Evolutionary conservation across 2,329 filamentous ascomycete genomes (phyloP), one percentile per base, ranked within the genome.

Genomic region (Madurella fahalii): DNA sequence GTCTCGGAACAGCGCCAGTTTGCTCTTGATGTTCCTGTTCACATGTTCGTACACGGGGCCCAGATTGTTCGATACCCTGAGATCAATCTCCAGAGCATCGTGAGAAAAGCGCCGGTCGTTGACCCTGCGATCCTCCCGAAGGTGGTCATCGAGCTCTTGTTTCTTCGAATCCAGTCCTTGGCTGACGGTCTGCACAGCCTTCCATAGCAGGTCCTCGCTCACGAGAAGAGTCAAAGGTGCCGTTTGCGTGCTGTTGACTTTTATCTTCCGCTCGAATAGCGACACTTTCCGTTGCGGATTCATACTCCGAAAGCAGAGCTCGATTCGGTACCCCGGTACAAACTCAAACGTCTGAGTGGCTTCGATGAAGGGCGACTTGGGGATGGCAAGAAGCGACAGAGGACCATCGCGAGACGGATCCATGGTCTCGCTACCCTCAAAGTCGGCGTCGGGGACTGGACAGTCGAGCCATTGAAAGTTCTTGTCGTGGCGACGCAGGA

Each of bases 401-500:
- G 76, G 74, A n/a, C 70, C 69, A 46, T 69, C 72, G 13, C 70
- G 67, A 16, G 66, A 70, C 15, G 75, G 74, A n/a, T 67, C 66
- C 47, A 71, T 68, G 15, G 73, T 72, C 53, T 74, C 72, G 30
- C 70, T 67, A 34, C 66, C 67, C 40, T 69, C 65, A 7, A 66
- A 65, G 17, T 68, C 64, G 20, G 69, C 63, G 42, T 77, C 74
- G 20, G 68, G 65, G n/a, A 74, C 69, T 2, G 74, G 70, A 4
- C 72, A 69, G 37, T 75, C 70, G 20, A 73, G 68, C 78, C 77
- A 80, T 41, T 67, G 67, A 60, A 80, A 81, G 17, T 67, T 69
- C n/a, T 72, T 65, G 63, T 82, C 79, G 57, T 81, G 77, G 39
- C 71, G 72, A 44, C 72, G 69, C 13, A 82, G 63, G 57, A 80